phyloP scores from a whole-genome alignment of 306 rosid genomes.

The Heteromeles arbutifolia region DNA sequence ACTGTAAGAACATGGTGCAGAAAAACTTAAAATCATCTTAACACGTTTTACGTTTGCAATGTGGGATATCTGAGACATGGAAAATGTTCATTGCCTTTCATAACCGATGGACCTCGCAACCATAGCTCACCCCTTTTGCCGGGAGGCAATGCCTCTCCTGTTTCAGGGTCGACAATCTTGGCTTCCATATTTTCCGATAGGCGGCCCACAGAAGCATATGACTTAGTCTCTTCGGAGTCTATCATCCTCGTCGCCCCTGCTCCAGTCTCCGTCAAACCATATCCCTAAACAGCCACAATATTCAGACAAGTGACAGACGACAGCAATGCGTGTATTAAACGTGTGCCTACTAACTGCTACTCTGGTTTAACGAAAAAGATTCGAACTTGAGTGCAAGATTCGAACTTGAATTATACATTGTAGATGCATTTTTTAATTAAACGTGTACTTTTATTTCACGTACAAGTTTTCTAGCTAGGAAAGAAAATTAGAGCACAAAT shows the following conservation, averaged over 20 bases:
- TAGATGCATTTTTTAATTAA: too few relatives aligned
- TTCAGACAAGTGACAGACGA: not conserved
- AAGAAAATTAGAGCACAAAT: too few relatives aligned
- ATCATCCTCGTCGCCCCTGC: conserved; percentile 50
- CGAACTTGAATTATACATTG: too few relatives aligned
- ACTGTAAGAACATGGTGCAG: not conserved
- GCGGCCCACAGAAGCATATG: conserved; percentile 66
- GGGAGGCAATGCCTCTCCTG: conserved; percentile 63
- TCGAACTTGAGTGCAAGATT: too few relatives aligned
- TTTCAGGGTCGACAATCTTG: conserved; percentile 67
- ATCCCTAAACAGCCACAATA: conserved; percentile 47
- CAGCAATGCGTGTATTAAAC: too few relatives aligned
- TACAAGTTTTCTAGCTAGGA: too few relatives aligned
- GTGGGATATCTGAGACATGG: not conserved
- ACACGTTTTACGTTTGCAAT: not conserved
- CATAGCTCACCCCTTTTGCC: conserved; percentile 73
- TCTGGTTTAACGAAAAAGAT: too few relatives aligned
- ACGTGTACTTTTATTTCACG: too few relatives aligned
- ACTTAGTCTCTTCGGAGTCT: conserved; percentile 53
- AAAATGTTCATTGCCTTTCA: conserved; percentile 44
- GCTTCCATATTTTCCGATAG: conserved; percentile 69
- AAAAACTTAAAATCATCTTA: not conserved
- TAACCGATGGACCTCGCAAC: conserved; percentile 77
- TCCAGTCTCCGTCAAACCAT: conserved; percentile 75
- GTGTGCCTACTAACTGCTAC: too few relatives aligned